A percentile compares a stretch with the other conserved stretches of the same genome.
These are phyloP conservation scores for Talaromyces amestolkiae DNA, from an alignment of 2,329 filamentous ascomycete species.

Conservation along the genomic window DNA sequence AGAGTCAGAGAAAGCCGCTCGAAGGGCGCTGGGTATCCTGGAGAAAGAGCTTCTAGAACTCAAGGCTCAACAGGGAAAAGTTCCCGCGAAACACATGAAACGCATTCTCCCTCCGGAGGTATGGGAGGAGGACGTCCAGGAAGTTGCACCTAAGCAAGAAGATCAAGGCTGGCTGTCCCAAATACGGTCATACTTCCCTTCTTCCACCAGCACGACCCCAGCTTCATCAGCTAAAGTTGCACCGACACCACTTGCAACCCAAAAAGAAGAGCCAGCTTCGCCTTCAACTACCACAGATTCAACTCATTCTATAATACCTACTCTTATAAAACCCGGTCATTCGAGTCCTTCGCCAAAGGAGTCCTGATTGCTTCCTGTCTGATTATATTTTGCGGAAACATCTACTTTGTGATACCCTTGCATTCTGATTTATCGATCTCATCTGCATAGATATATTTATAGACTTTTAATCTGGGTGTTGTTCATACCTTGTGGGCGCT, in stretches of 20 bases:
- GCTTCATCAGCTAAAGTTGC: neutral
- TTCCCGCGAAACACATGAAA: constrained; percentile 26
- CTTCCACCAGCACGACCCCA: constrained; percentile 16
- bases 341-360: constrained; percentile 12
- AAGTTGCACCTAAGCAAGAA: constrained; percentile 27
- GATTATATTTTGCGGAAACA: neutral
- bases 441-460: neutral
- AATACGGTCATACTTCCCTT: constrained; percentile 35
- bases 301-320: constrained; percentile 11
- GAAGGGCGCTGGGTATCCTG: constrained; percentile 42
- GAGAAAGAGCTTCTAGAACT: constrained; percentile 48
- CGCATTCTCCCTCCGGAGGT: constrained; percentile 43
- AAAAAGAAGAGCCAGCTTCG: neutral
- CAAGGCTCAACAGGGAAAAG: constrained; percentile 38
- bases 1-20: constrained; percentile 44
- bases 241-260: neutral
- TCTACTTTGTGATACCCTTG: constrained; percentile 20
- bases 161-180: constrained; percentile 34
- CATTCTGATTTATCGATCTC: neutral
- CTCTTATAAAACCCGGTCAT: neutral
- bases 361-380: neutral
- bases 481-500: neutral
- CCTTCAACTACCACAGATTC: neutral
- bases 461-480: neutral
- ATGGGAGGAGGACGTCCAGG: constrained; percentile 35